Evolutionary conservation across 2,329 filamentous ascomycete species (phyloP), one percentile per base, ranked within the genome.

Genomic region (Botrytis elliptica): DNA sequence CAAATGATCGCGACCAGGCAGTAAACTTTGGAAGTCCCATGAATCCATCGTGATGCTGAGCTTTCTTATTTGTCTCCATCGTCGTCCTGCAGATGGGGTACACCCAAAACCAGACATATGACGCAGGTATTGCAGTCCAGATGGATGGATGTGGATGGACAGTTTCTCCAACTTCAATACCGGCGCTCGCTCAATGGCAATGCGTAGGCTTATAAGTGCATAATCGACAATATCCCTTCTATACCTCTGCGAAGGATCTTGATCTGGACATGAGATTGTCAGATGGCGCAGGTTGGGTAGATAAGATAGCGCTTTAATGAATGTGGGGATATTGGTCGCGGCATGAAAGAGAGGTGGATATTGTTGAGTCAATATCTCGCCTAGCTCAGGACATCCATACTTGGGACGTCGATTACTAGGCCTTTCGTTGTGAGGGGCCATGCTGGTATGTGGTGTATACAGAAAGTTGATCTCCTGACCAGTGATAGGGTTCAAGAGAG

Each of bases 291-390:
- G 85, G 78, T 91, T 92, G 74, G 88, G 84, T 79, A 97, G 82
- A 75, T 90, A 85, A 52, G 87, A 88, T 80, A 97, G 86, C 67
- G 92, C 92, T 76, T 90, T 87, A 78, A 95, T 90, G 84, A 97
- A 97, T 57, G 93, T 92, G 8, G 92, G 89, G 10, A 97, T 91
- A 80, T 97, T 96, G 75, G 93, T 95, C 12, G 94, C 93, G 10
- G 94, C 93, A 80, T 97, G 94, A 83, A 97, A 97, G 4, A 97
- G 84, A 9, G 94, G 93, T 70, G 93, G 93, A 79, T 97, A 97
- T 83, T 97, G 94, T 80, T 93, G 90, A 22, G 93, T 93, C 75
- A 97, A 86, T 74, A 97, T 87, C 80, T 95, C 92, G 75, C 91
- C 94, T 79, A 96, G 89, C 72, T 93, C 92, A 78, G 88, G 87